A percentile compares a stretch with the other conserved stretches of the same genome.
Evolutionary conservation across 495 filamentous ascomycete species (phyloP).

Genomic region (Penicillium riverlandense): DNA sequence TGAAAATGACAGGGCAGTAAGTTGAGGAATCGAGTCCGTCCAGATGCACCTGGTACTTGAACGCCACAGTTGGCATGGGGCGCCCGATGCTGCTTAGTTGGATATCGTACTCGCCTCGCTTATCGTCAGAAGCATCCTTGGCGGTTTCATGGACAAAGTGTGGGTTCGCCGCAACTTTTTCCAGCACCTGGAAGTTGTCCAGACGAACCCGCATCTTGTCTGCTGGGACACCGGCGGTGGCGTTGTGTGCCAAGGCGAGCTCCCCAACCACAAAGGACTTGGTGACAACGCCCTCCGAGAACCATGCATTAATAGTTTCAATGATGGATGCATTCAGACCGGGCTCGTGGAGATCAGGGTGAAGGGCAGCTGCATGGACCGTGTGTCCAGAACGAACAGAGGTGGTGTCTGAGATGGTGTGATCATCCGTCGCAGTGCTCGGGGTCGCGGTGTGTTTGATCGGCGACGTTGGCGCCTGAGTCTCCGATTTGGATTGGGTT

Average conservation of each 20-base stretch:
- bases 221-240: slow-evolving; percentile 39
- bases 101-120: slow-evolving; percentile 74
- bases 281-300: slow-evolving; percentile 64
- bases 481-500: slow-evolving; percentile 6
- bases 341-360: slow-evolving; percentile 73
- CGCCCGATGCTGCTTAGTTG: slow-evolving; percentile 62
- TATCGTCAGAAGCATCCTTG: slow-evolving; percentile 41
- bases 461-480: slow-evolving; percentile 25
- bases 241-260: slow-evolving; percentile 80
- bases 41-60: slow-evolving; percentile 90
- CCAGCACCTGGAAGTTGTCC: slow-evolving; percentile 84
- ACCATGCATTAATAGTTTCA: slow-evolving; percentile 81
- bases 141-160: slow-evolving; percentile 65
- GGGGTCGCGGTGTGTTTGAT: slow-evolving; percentile 37
- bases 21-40: slow-evolving; percentile 52
- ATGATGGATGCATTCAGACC: slow-evolving; percentile 88
- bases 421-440: slow-evolving; percentile 46
- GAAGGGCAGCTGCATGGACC: slow-evolving; percentile 58
- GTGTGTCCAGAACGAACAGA: slow-evolving; percentile 88
- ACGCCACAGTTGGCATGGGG: slow-evolving; percentile 64
- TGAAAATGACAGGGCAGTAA: slow-evolving; percentile 74
- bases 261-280: slow-evolving; percentile 79
- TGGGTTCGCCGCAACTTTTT: slow-evolving; percentile 92
- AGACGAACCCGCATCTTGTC: slow-evolving; percentile 64
- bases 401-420: slow-evolving; percentile 73